phyloP scores from a whole-genome alignment of 192 early-diverging fungal genomes.

The Backusella macrospora region DNA sequence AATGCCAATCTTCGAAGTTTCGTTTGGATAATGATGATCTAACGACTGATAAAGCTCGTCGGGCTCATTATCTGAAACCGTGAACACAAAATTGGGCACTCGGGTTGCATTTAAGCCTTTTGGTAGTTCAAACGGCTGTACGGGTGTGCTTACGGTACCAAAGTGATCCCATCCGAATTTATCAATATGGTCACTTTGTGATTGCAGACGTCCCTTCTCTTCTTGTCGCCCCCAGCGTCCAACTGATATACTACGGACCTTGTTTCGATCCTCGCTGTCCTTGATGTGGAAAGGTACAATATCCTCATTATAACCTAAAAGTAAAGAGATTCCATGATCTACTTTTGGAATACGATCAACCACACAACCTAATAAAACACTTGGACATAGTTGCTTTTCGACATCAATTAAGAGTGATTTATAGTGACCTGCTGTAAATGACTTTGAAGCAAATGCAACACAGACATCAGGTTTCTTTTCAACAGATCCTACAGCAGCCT shows the following conservation, averaged over 20 bases:
- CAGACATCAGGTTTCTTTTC: neutral
- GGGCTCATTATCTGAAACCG: constrained; percentile 55
- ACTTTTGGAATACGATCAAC: constrained; percentile 36
- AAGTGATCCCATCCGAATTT: constrained; percentile 38
- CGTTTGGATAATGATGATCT: constrained; percentile 45
- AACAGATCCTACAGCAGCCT: neutral
- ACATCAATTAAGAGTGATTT: constrained; percentile 1
- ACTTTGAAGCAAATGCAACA: constrained; percentile 33
- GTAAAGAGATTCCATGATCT: constrained; percentile 36
- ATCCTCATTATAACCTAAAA: constrained; percentile 30
- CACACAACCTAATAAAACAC: constrained; percentile 26
- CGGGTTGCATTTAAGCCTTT: neutral
- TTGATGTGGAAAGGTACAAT: constrained; percentile 27
- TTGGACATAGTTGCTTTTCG: constrained; percentile 7
- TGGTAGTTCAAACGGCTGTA: constrained; percentile 16
- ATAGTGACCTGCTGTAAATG: constrained; percentile 29
- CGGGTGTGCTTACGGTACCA: constrained; percentile 29
- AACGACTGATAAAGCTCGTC: constrained; percentile 54
- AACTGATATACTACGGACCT: constrained; percentile 36
- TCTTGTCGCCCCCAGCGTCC: constrained; percentile 41
- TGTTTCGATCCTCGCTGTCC: constrained; percentile 23
- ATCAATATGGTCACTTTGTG: constrained; percentile 27
- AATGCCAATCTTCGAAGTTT: constrained; percentile 47
- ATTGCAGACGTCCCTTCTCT: constrained; percentile 29
- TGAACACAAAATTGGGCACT: constrained; percentile 34